Base-by-base conservation (phyloP, 148 eudicot species). In the Rheum nobile region DNA sequence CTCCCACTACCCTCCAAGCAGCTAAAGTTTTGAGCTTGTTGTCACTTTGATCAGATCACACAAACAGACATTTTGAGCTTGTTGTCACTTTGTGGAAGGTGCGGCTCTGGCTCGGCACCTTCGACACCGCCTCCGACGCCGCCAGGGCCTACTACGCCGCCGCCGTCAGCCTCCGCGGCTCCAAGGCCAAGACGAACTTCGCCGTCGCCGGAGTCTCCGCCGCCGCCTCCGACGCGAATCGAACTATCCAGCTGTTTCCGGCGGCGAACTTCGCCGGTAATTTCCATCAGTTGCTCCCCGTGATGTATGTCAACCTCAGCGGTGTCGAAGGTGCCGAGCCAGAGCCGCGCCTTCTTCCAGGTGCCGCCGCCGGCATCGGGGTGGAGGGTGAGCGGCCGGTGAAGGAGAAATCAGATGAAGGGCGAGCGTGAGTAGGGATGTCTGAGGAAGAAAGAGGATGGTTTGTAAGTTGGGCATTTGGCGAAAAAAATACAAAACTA, bases 41-140 rank as follows among this genome's bases (percentile, higher is more conserved):
- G 11, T 22, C 61, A 22, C n/a, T 46, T 4, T 46, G 78, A 78
- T 79, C 67, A 28, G 35, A 29, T 13, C 35, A 61, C 28, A 54
- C 37, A 61, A 61, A 61, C 67, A 61, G 2, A 61, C 19, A 61
- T 61, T 21, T 19, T 50, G n/a, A n/a, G n/a, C n/a, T n/a, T n/a
- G n/a, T n/a, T n/a, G n/a, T n/a, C n/a, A n/a, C n/a, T n/a, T n/a
- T n/a, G n/a, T n/a, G n/a, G 81, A 86, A 86, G 71, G 75, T 85
- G 1, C 84, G 92, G 0, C 89, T 88, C 71, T 88, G 92, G 92
- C 81, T 88, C 9, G 92, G 92, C 43, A 84, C 92, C 52, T 88
- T 88, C 47, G 89, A 86, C 71, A 84, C 92, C 26, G 86, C 92
- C 6, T 84, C 74, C 39, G 89, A 80, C 28, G 92, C 92, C 6